Conservation (phyloP, 208 protist species). For the Wallacemonas sp. region DNA sequence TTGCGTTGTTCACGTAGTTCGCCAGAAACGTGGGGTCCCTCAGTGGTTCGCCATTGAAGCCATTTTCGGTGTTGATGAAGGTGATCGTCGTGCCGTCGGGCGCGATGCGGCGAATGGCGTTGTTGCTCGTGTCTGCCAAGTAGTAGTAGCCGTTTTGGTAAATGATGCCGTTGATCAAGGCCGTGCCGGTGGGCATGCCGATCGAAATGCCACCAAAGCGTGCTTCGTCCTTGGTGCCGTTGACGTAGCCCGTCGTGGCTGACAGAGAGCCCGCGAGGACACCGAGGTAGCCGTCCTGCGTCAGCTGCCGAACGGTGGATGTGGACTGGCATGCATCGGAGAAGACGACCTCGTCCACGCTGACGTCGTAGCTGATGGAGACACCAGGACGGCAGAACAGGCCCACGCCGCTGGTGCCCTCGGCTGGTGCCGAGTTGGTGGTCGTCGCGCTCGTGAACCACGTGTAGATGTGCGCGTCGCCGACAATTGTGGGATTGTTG, state of each 20-base stretch:
- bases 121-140: constrained; percentile 64
- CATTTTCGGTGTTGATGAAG: constrained; percentile 22
- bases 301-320: constrained; percentile 47
- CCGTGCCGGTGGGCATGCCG: constrained; percentile 18
- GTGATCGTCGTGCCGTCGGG: constrained; percentile 22
- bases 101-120: constrained; percentile 48
- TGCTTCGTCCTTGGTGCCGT: constrained; percentile 24
- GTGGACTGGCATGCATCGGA: constrained; percentile 51
- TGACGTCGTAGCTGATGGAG: constrained; percentile 19
- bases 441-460: constrained; percentile 24
- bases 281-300: constrained; percentile 15
- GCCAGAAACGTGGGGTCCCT: constrained; percentile 22
- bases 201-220: constrained; percentile 35
- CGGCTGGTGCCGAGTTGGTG: background rate
- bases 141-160: constrained; percentile 25
- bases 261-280: constrained; percentile 31
- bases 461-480: constrained; percentile 29
- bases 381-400: constrained; percentile 35
- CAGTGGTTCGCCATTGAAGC: constrained; percentile 14
- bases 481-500: constrained; percentile 5
- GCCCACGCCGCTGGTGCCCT: constrained; percentile 54
- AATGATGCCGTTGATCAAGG: constrained; percentile 25
- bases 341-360: constrained; percentile 32
- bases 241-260: constrained; percentile 20
- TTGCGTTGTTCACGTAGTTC: constrained; percentile 6